Conservation (phyloP, 2,329 filamentous ascomycete species). For the Leptosphaerulina australis region DNA sequence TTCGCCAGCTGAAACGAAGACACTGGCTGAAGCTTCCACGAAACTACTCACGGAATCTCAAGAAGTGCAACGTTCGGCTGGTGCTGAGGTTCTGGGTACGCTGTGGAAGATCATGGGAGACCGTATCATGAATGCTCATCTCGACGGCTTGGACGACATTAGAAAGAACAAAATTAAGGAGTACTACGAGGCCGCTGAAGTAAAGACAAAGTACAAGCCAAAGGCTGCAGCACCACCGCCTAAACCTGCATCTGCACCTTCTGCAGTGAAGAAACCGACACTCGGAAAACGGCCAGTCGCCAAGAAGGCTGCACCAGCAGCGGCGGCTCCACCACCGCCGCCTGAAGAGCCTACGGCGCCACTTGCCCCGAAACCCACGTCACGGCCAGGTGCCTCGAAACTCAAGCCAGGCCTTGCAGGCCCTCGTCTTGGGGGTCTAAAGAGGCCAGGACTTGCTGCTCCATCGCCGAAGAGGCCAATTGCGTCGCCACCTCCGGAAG, state of each 20-base stretch:
- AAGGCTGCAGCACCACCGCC: constrained; percentile 72
- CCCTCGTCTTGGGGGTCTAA: constrained; percentile 49
- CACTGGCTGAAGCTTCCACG: constrained; percentile 85
- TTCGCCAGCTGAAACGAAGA: constrained; percentile 78
- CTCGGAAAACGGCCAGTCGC: constrained; percentile 59
- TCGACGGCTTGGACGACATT: constrained; percentile 93
- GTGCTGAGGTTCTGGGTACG: constrained; percentile 89
- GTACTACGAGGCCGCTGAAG: constrained; percentile 79
- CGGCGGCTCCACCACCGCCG: constrained; percentile 46
- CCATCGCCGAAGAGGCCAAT: constrained; percentile 52
- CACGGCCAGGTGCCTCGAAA: constrained; percentile 55
- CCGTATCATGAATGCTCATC: constrained; percentile 87
- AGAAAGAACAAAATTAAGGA: constrained; percentile 96
- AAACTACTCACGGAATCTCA: constrained; percentile 90
- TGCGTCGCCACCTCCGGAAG: constrained; percentile 54
- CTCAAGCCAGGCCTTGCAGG: constrained; percentile 49
- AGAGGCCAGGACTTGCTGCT: constrained; percentile 50
- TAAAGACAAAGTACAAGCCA: constrained; percentile 89
- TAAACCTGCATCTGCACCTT: constrained; percentile 58
- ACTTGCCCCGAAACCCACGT: constrained; percentile 63
- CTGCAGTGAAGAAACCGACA: constrained; percentile 46
- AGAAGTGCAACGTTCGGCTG: constrained; percentile 82
- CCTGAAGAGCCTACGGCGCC: constrained; percentile 59
- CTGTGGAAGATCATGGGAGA: constrained; percentile 99
- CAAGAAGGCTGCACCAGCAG: constrained; percentile 58